Conservation (phyloP, 2,329 filamentous ascomycete genomes). For the Xylaria sp. region DNA sequence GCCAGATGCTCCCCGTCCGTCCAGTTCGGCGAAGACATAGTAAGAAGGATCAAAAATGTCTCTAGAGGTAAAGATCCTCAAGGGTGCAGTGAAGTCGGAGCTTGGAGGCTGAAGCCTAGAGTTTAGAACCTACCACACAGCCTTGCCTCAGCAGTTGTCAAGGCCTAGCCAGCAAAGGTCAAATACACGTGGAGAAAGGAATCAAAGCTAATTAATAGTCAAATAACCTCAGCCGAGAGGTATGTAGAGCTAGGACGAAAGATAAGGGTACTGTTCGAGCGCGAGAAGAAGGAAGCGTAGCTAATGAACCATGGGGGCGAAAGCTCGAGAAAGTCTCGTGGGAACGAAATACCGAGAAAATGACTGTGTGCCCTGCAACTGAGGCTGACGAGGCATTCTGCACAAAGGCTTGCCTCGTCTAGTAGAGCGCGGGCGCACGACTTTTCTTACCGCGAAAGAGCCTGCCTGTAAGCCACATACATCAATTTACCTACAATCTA, state of each 20-base stretch:
- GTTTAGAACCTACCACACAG: constrained; percentile 20
- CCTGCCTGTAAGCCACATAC: constrained; percentile 24
- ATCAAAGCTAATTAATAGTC: constrained; percentile 26
- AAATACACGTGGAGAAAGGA: constrained; percentile 16
- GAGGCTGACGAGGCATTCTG: constrained; percentile 49
- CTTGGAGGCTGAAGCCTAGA: constrained; percentile 11
- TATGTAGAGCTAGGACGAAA: constrained; percentile 18
- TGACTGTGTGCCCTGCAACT: constrained; percentile 42
- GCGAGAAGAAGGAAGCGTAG: constrained; percentile 25
- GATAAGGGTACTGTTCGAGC: constrained; percentile 26
- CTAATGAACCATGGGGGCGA: constrained; percentile 35
- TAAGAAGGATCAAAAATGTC: background rate
- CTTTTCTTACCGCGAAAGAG: constrained; percentile 21
- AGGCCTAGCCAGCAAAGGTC: constrained; percentile 7
- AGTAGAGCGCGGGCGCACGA: constrained; percentile 31
- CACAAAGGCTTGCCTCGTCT: constrained; percentile 34
- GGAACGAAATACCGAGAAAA: constrained; percentile 18
- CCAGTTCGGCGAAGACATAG: constrained; percentile 40
- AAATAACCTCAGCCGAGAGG: constrained; percentile 5
- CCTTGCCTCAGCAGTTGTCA: constrained; percentile 24
- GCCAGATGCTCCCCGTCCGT: constrained; percentile 20
- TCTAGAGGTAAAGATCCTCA: background rate
- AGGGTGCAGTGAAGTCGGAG: constrained; percentile 3
- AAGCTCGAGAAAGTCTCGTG: constrained; percentile 30
- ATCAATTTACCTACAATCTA: constrained; percentile 14